A percentile compares a stretch with the other conserved stretches of the same genome.
Conservation (phyloP, 305 asterid species). For the Fraxinus platypoda region DNA sequence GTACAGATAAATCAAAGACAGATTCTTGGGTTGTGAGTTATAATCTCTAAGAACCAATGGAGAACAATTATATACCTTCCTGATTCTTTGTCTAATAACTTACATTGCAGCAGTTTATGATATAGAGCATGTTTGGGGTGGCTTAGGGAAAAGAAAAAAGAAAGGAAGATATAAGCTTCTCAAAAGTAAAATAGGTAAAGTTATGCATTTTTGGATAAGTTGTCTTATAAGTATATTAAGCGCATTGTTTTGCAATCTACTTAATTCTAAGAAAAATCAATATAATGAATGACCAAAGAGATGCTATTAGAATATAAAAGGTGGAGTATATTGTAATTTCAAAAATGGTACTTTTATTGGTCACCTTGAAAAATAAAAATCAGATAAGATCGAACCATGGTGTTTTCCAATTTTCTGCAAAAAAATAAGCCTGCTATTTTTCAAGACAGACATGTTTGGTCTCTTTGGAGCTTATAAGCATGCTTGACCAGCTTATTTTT, state of each 20-base stretch:
- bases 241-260: background rate
- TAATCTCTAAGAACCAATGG: background rate
- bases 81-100: background rate
- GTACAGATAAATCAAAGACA: background rate
- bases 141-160: background rate
- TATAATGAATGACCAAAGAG: background rate
- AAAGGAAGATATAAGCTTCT: background rate
- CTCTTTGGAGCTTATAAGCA: background rate
- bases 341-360: background rate
- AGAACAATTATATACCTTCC: background rate
- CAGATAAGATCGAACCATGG: background rate
- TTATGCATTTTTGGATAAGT: background rate
- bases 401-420: background rate
- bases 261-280: background rate
- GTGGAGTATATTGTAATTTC: background rate
- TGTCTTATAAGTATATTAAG: background rate
- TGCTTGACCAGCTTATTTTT: background rate
- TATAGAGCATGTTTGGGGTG: background rate
- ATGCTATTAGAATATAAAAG: background rate
- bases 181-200: background rate
- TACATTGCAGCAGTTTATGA: background rate
- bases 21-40: background rate
- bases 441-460: background rate
- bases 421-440: background rate
- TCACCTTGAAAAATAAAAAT: background rate